Percentiles rank a stretch among this genome's conserved stretches.
Conservation (phyloP, 495 filamentous ascomycete genomes). For the Aspergillus incahuasiensis region DNA sequence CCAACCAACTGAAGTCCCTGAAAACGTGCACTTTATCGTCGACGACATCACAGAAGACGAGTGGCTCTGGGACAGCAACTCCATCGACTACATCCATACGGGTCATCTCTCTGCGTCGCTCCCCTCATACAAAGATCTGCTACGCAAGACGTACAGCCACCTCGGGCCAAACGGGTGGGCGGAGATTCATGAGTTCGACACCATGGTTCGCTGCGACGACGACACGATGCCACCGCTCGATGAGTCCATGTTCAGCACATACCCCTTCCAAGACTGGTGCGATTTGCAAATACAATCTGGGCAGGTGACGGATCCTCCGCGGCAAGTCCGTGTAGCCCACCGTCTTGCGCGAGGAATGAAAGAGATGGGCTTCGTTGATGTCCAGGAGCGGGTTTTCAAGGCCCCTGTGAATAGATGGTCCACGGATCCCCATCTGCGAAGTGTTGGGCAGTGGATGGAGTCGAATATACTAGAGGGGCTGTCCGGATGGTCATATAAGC, state of each 20-base stretch:
- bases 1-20: constrained; percentile 53
- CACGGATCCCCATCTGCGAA: constrained; percentile 47
- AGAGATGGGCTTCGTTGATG: constrained; percentile 60
- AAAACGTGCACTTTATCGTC: constrained; percentile 57
- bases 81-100: constrained; percentile 47
- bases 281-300: constrained; percentile 45
- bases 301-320: constrained; percentile 40
- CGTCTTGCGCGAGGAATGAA: constrained; percentile 52
- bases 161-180: constrained; percentile 62
- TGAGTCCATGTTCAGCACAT: constrained; percentile 37
- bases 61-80: constrained; percentile 43
- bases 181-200: constrained; percentile 59
- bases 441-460: constrained; percentile 43
- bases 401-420: constrained; percentile 60
- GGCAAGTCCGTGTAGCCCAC: constrained; percentile 49
- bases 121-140: constrained; percentile 35
- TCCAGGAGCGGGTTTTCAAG: constrained; percentile 52
- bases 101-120: constrained; percentile 41
- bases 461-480: constrained; percentile 38
- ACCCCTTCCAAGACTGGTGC: constrained; percentile 49
- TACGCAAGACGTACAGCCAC: constrained; percentile 43
- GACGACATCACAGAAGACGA: constrained; percentile 49
- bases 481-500: constrained; percentile 46
- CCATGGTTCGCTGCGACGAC: constrained; percentile 57
- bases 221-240: constrained; percentile 49